Base-by-base conservation (phyloP, 768 basidiomycete genomes). In the Pleurotus sapidus region DNA sequence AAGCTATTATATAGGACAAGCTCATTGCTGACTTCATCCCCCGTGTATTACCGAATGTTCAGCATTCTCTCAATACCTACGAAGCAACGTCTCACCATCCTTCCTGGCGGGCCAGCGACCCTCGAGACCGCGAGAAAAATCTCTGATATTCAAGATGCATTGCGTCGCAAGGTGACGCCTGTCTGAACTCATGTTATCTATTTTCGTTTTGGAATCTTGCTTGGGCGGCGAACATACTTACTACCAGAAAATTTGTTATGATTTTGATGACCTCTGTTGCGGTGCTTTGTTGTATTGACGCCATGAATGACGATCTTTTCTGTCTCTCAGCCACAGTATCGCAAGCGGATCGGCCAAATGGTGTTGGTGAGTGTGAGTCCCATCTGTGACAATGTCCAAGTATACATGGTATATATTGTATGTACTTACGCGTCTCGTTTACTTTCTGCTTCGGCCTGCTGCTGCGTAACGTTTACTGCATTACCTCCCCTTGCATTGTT, bases 1-100 rank as follows among this genome's bases (percentile, higher is more conserved):
- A 49, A 38, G 53, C 43, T 17, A 34, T 3, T 34, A 24, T 59
- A 3, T 64, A 89, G 87, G 89, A 93, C 70, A 88, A 88, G 61
- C 77, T 92, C 34, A 92, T 93, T 64, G 81, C 88, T 18, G 87
- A 91, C 55, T 93, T 92, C 69, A 84, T 89, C 55, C 84, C 87
- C 18, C 87, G 90, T 49, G 91, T 93, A 39, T 76, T 93, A 47
- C 89, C 89, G 25, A 89, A 82, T 61, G 89, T 93, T 49, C 89
- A 90, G 68, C 78, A 81, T 55, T 86, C 84, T 68, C 75, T 93
- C 57, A 86, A 88, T 64, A 84, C 84, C 49, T n/a, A 91, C 88
- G 57, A 91, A 90, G 70, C 89, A 91, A 67, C 86, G 91, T 46
- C 78, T 92, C 34, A 79, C 83, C 11, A 87, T 92, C 63, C 81